Evolutionary conservation across 371 early-diverging fungal species (phyloP).

Genomic region (Actinomortierella ambigua): DNA sequence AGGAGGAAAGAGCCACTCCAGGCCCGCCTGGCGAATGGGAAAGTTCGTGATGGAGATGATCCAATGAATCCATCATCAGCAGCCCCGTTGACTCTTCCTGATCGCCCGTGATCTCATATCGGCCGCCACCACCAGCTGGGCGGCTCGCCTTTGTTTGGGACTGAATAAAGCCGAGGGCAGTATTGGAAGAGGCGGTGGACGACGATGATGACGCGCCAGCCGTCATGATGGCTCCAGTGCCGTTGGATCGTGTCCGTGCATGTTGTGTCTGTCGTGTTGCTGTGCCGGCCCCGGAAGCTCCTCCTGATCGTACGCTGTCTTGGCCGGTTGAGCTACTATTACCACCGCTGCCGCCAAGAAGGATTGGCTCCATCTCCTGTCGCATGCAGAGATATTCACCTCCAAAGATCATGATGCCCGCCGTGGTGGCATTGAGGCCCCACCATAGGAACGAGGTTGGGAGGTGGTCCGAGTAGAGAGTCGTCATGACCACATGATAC

Average conservation of each 20-base stretch:
- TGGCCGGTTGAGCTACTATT: slow-evolving; percentile 5
- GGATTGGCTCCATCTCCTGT: slow-evolving; percentile 82
- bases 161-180: background rate
- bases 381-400: slow-evolving; percentile 87
- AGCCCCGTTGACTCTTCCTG: slow-evolving; percentile 30
- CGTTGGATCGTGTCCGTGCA: background rate
- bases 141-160: slow-evolving; percentile 11
- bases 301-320: slow-evolving; percentile 6
- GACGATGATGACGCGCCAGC: background rate
- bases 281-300: slow-evolving; percentile 1
- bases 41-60: background rate
- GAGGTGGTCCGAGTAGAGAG: slow-evolving; percentile 60
- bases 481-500: slow-evolving; percentile 68
- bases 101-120: slow-evolving; percentile 11
- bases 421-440: slow-evolving; percentile 58
- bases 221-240: background rate
- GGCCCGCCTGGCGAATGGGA: too few species aligned
- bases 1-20: too few species aligned
- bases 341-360: slow-evolving; percentile 47
- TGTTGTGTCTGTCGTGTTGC: slow-evolving; percentile 16
- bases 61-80: slow-evolving; percentile 35
- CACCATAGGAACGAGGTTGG: slow-evolving; percentile 76
- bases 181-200: too few species aligned
- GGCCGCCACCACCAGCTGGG: too few species aligned
- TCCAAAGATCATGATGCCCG: slow-evolving; percentile 71